These are phyloP conservation scores for Phylloporus arenicola DNA, from an alignment of 768 basidiomycete genomes.

Conservation along the genomic window DNA sequence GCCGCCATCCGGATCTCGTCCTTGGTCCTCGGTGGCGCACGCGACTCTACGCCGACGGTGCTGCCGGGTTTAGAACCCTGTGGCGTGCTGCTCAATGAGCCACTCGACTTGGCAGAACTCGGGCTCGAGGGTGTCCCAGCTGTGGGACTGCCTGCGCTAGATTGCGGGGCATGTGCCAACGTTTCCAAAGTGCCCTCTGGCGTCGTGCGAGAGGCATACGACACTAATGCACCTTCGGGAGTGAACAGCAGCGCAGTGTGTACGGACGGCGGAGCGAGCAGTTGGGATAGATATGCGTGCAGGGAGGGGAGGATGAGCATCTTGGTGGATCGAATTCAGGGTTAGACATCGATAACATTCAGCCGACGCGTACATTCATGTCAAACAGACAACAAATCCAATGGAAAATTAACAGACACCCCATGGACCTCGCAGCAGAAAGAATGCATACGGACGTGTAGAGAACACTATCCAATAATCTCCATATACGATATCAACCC, in stretches of 20 bases:
- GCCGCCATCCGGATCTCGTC: constrained; percentile 71
- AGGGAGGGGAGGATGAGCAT: constrained; percentile 72
- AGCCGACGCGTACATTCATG: constrained; percentile 17
- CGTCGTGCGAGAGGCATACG: constrained; percentile 50
- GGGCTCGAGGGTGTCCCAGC: constrained; percentile 10
- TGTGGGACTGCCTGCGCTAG: constrained; percentile 4
- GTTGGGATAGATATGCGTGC: constrained; percentile 58
- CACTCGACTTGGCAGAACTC: constrained; percentile 7
- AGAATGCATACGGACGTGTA: constrained; percentile 6
- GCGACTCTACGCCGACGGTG: constrained; percentile 4
- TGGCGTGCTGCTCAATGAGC: constrained; percentile 7
- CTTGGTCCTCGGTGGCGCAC: constrained; percentile 41
- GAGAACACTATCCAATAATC: constrained; percentile 6
- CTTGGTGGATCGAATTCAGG: constrained; percentile 1
- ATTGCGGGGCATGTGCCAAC: constrained; percentile 2
- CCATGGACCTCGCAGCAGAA: constrained; percentile 9
- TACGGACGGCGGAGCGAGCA: constrained; percentile 52
- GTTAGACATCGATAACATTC: neutral
- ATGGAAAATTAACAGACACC: neutral
- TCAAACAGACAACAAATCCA: constrained; percentile 3
- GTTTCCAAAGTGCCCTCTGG: constrained; percentile 1
- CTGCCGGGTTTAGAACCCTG: constrained; percentile 13
- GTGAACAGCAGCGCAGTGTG: constrained; percentile 72
- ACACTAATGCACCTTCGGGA: constrained; percentile 69
- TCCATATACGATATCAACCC: constrained; percentile 8